Base-by-base conservation (phyloP, 192 early-diverging fungal species). In the Podila verticillata region DNA sequence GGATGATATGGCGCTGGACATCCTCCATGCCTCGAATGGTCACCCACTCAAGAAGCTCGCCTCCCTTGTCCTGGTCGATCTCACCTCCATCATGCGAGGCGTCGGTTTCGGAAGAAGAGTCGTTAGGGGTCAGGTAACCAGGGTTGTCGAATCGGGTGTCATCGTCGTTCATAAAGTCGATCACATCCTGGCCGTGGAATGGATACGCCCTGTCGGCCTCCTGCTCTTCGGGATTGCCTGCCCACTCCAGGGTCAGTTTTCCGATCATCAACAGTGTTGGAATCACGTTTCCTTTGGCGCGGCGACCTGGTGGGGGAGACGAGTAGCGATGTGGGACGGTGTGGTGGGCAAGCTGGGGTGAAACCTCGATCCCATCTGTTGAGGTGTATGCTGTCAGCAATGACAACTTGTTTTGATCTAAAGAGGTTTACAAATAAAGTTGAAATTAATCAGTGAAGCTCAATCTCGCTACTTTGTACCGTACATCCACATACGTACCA, bases 1-100 rank as follows among this genome's bases (percentile, higher is more conserved):
- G 81, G 63, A 88, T 73, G 34, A 88, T 82, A 58, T 89, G 88
- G 24, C 85, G 73, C 51, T 83, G 85, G n/a, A 87, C 81, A 56
- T 88, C 88, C n/a, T 73, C 71, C 70, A 68, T 78, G 36, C 67
- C 74, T 15, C 54, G 83, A 30, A 48, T 64, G 30, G 72, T 84
- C 51, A 15, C 72, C 87, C 61, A 88, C 66, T 80, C 66, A 2
- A 66, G 39, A 12, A 63, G 19, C 2, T 58, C 58, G 4, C 58
- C 61, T 29, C 57, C 63, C 0, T 63, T 8, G 6, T 51, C 51
- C 17, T 54, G n/a, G 6, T 26, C 51, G 22, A 1, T 54, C 2
- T n/a, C 20, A 2, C 22, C 49, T 30, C 26, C 65, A 26, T 59
- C 24, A 44, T 58, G 22, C 34, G 58, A 54, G 34, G n/a, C 47